Evolutionary conservation across 768 basidiomycete species (phyloP).

Genomic region (Leucosporidium yakuticum): DNA sequence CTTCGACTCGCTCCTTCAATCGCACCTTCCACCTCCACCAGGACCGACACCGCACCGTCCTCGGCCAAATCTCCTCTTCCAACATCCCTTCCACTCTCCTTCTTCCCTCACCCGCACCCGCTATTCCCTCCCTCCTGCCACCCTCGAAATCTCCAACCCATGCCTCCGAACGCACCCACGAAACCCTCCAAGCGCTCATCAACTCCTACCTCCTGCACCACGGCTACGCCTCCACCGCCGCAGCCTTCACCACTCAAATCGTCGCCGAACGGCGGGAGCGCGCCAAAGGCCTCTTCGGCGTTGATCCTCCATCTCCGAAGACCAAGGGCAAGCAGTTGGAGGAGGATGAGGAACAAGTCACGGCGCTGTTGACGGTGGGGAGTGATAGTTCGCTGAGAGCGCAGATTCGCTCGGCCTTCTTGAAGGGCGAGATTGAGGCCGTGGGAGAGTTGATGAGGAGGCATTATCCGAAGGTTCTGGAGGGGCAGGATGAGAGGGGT

Average conservation of each 20-base stretch:
- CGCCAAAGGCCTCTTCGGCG: neutral
- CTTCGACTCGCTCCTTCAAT: too few species aligned
- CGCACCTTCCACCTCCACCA: neutral
- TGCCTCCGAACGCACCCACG: slow-evolving; percentile 48
- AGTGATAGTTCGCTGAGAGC: slow-evolving; percentile 49
- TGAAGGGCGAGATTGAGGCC: slow-evolving; percentile 63
- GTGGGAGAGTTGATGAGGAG: slow-evolving; percentile 56
- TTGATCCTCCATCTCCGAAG: neutral
- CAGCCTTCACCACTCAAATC: slow-evolving; percentile 58
- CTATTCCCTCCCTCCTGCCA: slow-evolving; percentile 15
- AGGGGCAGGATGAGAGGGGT: slow-evolving; percentile 55
- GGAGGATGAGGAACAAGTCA: neutral
- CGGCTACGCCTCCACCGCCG: slow-evolving; percentile 68
- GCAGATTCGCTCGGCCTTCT: slow-evolving; percentile 63
- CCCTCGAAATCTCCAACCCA: neutral
- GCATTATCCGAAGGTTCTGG: slow-evolving; percentile 60
- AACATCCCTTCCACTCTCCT: slow-evolving; percentile 7
- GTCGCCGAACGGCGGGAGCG: slow-evolving; percentile 21
- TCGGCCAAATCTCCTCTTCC: slow-evolving; percentile 2
- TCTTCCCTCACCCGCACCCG: neutral
- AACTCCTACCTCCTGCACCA: slow-evolving; percentile 75
- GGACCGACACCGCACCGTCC: slow-evolving; percentile 34
- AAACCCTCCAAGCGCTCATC: slow-evolving; percentile 65
- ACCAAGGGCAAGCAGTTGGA: neutral
- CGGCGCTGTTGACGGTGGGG: neutral